Evolutionary conservation across 2,329 filamentous ascomycete genomes (phyloP).

Genomic region (Colletotrichum graminicola): DNA sequence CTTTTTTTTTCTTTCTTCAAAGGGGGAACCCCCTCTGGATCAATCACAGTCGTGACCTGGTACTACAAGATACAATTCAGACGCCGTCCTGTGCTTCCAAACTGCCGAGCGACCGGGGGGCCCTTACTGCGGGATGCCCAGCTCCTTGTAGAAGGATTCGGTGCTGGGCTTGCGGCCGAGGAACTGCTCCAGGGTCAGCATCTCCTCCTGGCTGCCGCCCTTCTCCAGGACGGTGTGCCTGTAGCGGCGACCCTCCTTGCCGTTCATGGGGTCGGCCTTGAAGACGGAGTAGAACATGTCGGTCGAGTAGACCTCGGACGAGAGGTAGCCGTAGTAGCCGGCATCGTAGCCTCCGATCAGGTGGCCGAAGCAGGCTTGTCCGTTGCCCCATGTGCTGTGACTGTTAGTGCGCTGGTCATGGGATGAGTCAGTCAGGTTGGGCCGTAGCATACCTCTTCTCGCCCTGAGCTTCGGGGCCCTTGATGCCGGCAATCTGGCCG

Average conservation of each 20-base stretch:
- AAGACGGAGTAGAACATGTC: slow-evolving; percentile 91
- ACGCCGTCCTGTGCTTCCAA: background rate
- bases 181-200: slow-evolving; percentile 83
- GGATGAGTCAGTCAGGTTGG: no score
- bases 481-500: slow-evolving; percentile 77
- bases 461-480: slow-evolving; percentile 78
- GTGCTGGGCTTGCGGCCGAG: slow-evolving; percentile 80
- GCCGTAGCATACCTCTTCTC: slow-evolving; percentile 61
- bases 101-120: slow-evolving; percentile 1
- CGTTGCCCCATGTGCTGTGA: slow-evolving; percentile 76
- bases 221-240: slow-evolving; percentile 82
- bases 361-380: slow-evolving; percentile 85
- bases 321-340: slow-evolving; percentile 83
- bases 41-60: slow-evolving; percentile 18
- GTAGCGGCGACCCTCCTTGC: slow-evolving; percentile 79
- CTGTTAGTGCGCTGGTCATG: slow-evolving; percentile 46
- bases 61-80: slow-evolving; percentile 23
- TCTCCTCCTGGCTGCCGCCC: slow-evolving; percentile 84
- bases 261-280: slow-evolving; percentile 82
- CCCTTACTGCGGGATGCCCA: slow-evolving; percentile 61
- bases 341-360: slow-evolving; percentile 88
- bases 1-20: background rate
- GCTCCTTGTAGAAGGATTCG: slow-evolving; percentile 84
- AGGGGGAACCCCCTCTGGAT: background rate
- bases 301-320: slow-evolving; percentile 82